Percentiles rank a stretch among this genome's conserved stretches.
These are phyloP conservation scores for Sordariomycetes sp. DNA, from an alignment of 2,329 filamentous ascomycete species.

Conservation along the genomic window DNA sequence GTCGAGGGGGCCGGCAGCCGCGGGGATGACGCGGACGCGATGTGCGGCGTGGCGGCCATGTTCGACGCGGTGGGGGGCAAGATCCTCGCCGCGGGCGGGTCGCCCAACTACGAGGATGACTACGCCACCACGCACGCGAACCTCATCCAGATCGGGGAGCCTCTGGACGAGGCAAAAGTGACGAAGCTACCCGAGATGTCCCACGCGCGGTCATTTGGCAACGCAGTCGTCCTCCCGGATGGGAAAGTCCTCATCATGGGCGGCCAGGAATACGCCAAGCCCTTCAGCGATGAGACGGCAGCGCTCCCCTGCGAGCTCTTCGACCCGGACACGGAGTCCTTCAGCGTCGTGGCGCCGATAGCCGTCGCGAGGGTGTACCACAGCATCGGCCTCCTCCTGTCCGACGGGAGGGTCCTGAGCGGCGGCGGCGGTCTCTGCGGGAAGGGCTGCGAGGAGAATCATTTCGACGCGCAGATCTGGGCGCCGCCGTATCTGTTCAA, in stretches of 20 bases:
- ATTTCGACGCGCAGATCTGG: slow-evolving; percentile 44
- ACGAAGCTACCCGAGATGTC: slow-evolving; percentile 16
- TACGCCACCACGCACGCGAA: slow-evolving; percentile 31
- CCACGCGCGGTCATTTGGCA: slow-evolving; percentile 29
- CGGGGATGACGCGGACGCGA: slow-evolving; percentile 31
- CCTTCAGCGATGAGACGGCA: slow-evolving; percentile 32
- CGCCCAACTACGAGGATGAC: slow-evolving; percentile 30
- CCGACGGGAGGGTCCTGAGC: slow-evolving; percentile 36
- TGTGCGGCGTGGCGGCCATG: slow-evolving; percentile 47
- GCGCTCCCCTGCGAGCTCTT: slow-evolving; percentile 33
- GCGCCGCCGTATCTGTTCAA: slow-evolving; percentile 44
- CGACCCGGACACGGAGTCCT: slow-evolving; percentile 27
- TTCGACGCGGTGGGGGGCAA: slow-evolving; percentile 47
- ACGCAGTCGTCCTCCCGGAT: slow-evolving; percentile 35
- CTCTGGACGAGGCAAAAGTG: slow-evolving; percentile 5
- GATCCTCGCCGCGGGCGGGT: slow-evolving; percentile 41
- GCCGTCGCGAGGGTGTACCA: slow-evolving; percentile 37
- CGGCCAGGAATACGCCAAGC: slow-evolving; percentile 28
- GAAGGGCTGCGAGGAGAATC: slow-evolving; percentile 29
- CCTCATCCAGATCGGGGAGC: slow-evolving; percentile 32
- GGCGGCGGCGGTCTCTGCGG: slow-evolving; percentile 43
- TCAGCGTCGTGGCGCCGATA: slow-evolving; percentile 23
- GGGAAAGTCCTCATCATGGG: slow-evolving; percentile 35
- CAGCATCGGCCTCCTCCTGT: slow-evolving; percentile 33
- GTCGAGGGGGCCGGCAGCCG: slow-evolving; percentile 26